phyloP scores from a whole-genome alignment of 352 stramenopile species.

The Lagenidium sp. region DNA sequence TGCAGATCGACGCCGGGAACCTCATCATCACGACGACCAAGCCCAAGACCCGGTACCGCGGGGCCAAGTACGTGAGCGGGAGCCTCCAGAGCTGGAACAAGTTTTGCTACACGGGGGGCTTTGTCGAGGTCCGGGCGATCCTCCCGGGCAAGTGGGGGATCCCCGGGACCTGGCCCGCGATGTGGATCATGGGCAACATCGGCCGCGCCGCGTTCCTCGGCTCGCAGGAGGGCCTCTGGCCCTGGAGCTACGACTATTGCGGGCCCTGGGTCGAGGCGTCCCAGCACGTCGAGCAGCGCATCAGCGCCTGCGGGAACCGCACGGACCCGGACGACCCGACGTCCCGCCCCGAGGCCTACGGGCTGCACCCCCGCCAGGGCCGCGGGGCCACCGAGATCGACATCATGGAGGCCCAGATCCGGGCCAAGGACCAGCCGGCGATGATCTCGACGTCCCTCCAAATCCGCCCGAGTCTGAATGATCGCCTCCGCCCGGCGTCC shows the following conservation, averaged over 20 bases:
- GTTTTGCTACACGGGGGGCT: conserved; percentile 98
- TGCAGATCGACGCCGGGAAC: conserved; percentile 90
- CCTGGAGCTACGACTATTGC: conserved; percentile 95
- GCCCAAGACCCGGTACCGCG: conserved; percentile 69
- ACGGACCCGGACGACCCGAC: conserved; percentile 89
- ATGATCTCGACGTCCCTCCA: conserved; percentile 93
- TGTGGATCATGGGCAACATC: conserved; percentile 98
- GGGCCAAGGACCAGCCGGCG: conserved; percentile 78
- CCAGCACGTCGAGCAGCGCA: conserved; percentile 88
- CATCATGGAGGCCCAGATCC: conserved; percentile 89
- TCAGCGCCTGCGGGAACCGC: conserved; percentile 91
- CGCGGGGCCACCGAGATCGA: conserved; percentile 96
- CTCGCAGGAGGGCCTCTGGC: conserved; percentile 93
- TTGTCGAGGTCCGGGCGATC: conserved; percentile 91
- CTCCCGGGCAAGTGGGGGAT: conserved; percentile 92
- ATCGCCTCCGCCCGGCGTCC: conserved; percentile 51
- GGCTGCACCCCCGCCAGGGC: conserved; percentile 86
- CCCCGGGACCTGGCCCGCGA: conserved; percentile 94
- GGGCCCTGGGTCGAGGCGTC: conserved; percentile 73
- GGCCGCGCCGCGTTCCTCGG: conserved; percentile 91
- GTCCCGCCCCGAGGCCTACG: conserved; percentile 84
- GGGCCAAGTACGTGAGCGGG: conserved; percentile 80
- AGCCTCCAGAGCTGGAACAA: conserved; percentile 98
- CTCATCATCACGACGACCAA: conserved; percentile 90
- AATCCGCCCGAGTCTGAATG: conserved; percentile 71